A percentile compares a stretch with the other conserved stretches of the same genome.
Evolutionary conservation across 345 rosid genomes (phyloP).

Genomic region (Rhodamnia rubescens): DNA sequence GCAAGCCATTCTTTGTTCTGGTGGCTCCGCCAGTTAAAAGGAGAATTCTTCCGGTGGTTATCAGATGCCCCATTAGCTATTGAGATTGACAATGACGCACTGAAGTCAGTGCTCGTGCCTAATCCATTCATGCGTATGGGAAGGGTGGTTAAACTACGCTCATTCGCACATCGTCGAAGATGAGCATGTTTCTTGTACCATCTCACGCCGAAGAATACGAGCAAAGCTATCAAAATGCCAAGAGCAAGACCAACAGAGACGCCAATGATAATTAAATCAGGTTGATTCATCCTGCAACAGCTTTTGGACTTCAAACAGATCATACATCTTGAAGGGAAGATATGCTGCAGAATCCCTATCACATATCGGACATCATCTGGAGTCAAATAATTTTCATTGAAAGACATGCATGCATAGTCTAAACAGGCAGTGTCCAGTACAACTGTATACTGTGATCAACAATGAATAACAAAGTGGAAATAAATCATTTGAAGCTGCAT

Average conservation of each 20-base stretch:
- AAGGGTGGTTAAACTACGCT: slow-evolving; percentile 41
- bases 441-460: neutral
- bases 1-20: slow-evolving; percentile 52
- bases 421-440: neutral
- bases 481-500: neutral
- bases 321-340: slow-evolving; percentile 40
- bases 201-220: slow-evolving; percentile 40
- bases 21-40: slow-evolving; percentile 45
- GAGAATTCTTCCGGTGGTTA: slow-evolving; percentile 27
- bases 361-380: neutral
- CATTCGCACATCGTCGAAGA: slow-evolving; percentile 37
- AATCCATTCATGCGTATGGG: slow-evolving; percentile 68
- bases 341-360: slow-evolving; percentile 10
- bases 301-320: slow-evolving; percentile 14
- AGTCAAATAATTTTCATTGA: neutral
- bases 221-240: slow-evolving; percentile 64
- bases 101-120: slow-evolving; percentile 58
- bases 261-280: slow-evolving; percentile 52
- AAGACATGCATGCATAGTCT: neutral
- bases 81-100: slow-evolving; percentile 41
- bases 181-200: slow-evolving; percentile 55
- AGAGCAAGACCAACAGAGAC: slow-evolving; percentile 67
- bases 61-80: slow-evolving; percentile 14
- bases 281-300: slow-evolving; percentile 40
- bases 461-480: neutral